Percentiles rank a stretch among this genome's conserved stretches.
These are phyloP conservation scores for Pinus tabuliformis DNA, from an alignment of 75 land plant species.

Conservation along the genomic window DNA sequence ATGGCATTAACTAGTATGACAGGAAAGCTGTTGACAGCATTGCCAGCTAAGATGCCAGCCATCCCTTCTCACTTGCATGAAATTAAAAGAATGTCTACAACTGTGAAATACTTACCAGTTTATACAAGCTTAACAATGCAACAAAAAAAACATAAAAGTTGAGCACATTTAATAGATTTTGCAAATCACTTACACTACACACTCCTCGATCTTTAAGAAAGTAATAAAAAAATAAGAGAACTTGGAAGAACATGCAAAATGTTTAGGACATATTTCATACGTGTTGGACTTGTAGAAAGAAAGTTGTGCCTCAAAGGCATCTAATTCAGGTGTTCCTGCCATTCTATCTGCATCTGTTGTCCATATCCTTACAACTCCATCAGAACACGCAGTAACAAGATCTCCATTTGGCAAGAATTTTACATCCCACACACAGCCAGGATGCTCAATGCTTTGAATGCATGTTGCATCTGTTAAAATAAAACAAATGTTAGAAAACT, in stretches of 20 bases:
- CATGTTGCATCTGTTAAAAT: constrained; percentile 74
- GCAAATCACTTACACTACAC: background rate
- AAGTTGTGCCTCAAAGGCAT: constrained; percentile 57
- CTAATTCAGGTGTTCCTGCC: constrained; percentile 54
- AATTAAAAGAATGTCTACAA: too few species aligned
- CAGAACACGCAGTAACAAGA: constrained; percentile 96
- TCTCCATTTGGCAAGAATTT: constrained; percentile 95
- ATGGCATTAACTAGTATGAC: too few species aligned
- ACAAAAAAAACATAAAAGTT: too few species aligned
- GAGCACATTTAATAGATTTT: too few species aligned
- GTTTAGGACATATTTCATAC: constrained; percentile 30
- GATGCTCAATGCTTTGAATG: constrained; percentile 95
- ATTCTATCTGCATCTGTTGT: constrained; percentile 42
- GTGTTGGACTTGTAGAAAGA: constrained; percentile 58
- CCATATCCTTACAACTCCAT: constrained; percentile 92
- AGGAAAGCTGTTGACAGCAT: too few species aligned
- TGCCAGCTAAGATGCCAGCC: too few species aligned
- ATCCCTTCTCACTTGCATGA: too few species aligned
- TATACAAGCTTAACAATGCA: too few species aligned
- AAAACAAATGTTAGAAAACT: background rate
- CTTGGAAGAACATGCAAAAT: background rate
- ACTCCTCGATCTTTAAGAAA: background rate
- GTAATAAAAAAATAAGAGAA: background rate
- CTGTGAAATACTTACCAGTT: too few species aligned
- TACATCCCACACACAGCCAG: constrained; percentile 99